Conservation (phyloP, 2,329 filamentous ascomycete genomes). For the Pseudomassariella vexata region DNA sequence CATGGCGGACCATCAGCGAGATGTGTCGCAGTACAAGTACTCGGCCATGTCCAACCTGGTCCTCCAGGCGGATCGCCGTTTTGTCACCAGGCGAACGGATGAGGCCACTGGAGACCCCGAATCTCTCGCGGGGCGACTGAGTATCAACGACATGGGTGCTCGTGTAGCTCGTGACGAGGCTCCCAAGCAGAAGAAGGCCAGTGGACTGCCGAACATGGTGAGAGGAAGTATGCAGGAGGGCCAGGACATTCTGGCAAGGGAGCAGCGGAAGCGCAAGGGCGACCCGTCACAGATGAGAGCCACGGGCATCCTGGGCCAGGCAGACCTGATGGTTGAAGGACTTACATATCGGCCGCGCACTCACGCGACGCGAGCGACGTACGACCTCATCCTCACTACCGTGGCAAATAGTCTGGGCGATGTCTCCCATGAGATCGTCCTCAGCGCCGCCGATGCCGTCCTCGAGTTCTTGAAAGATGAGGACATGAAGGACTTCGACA, state of each 20-base stretch:
- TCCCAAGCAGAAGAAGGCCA: conserved; percentile 74
- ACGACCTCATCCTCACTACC: conserved; percentile 88
- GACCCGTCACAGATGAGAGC: conserved; percentile 66
- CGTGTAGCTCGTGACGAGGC: conserved; percentile 73
- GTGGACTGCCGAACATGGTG: conserved; percentile 65
- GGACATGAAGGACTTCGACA: conserved; percentile 92
- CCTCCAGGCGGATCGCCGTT: conserved; percentile 97
- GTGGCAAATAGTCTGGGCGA: conserved; percentile 86
- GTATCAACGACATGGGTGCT: conserved; percentile 90
- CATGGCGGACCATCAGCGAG: conserved; percentile 70
- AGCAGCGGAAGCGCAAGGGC: conserved; percentile 82
- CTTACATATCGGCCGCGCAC: conserved; percentile 89
- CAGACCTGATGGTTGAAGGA: conserved; percentile 83
- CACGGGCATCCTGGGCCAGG: conserved; percentile 74
- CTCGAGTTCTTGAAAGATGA: conserved; percentile 93
- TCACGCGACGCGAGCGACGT: conserved; percentile 83
- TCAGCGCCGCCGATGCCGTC: conserved; percentile 88
- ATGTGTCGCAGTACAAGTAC: conserved; percentile 98
- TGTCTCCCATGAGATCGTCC: conserved; percentile 83
- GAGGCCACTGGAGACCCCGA: conserved; percentile 96
- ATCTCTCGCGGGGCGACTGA: conserved; percentile 89
- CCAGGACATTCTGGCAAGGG: conserved; percentile 73
- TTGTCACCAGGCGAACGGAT: conserved; percentile 85
- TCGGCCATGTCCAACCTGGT: conserved; percentile 99
- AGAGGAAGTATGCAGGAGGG: conserved; percentile 73